These are phyloP conservation scores for Scedosporium aurantiacum DNA, from an alignment of 2,329 filamentous ascomycete genomes.

Conservation along the genomic window DNA sequence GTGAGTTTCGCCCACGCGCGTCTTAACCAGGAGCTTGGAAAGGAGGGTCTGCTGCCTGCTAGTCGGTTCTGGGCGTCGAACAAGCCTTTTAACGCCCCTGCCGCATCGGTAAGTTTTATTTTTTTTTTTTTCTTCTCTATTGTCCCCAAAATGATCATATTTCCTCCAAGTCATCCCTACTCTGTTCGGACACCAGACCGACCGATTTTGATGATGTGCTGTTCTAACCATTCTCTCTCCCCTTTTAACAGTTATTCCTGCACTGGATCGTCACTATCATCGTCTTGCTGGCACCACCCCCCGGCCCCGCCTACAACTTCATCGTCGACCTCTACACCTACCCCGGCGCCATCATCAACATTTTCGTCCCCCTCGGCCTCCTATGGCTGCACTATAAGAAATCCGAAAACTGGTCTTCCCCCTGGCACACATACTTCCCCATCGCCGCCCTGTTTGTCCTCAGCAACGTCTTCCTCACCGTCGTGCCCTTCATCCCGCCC, in stretches of 20 bases:
- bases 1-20: slow-evolving; percentile 49
- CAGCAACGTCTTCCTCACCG: slow-evolving; percentile 38
- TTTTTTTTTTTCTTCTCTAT: background rate
- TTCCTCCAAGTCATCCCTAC: background rate
- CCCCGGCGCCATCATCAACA: slow-evolving; percentile 42
- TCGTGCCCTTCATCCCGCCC: slow-evolving; percentile 46
- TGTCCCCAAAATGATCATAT: too few relatives aligned
- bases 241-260: slow-evolving; percentile 37
- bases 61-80: slow-evolving; percentile 59
- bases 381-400: slow-evolving; percentile 40
- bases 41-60: slow-evolving; percentile 57
- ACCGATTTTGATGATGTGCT: background rate
- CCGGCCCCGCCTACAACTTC: slow-evolving; percentile 60
- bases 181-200: background rate
- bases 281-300: slow-evolving; percentile 54
- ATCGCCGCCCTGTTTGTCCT: slow-evolving; percentile 37
- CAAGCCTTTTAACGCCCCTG: slow-evolving; percentile 54
- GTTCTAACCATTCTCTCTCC: background rate
- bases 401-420: slow-evolving; percentile 40
- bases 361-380: slow-evolving; percentile 37
- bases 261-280: slow-evolving; percentile 57
- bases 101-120: slow-evolving; percentile 31
- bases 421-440: slow-evolving; percentile 39
- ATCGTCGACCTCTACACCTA: slow-evolving; percentile 45
- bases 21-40: slow-evolving; percentile 55